Percentiles rank a stretch among this genome's conserved stretches.
phyloP scores from a whole-genome alignment of 805 yeast species.

The Priceomyces carsonii region DNA sequence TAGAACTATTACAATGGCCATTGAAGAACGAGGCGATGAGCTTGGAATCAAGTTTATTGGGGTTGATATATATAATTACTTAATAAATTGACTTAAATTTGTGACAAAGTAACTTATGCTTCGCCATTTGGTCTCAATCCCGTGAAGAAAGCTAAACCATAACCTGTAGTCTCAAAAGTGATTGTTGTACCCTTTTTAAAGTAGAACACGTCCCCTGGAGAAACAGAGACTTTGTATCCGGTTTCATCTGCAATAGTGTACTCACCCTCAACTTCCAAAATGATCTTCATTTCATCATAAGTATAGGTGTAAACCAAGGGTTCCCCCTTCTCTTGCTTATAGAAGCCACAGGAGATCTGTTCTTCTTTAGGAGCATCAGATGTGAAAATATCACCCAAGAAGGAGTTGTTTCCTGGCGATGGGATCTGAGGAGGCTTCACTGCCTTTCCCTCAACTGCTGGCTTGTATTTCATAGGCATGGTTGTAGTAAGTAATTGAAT shows the following conservation, averaged over 20 bases:
- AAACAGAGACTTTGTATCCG: conserved; percentile 55
- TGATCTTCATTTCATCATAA: conserved; percentile 69
- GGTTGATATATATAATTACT: no score
- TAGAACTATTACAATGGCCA: no score
- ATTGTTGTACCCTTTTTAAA: conserved; percentile 69
- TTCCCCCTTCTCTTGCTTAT: conserved; percentile 67
- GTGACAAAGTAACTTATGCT: no score
- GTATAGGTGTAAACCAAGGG: conserved; percentile 65
- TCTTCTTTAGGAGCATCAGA: conserved; percentile 61
- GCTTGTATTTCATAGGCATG: conserved; percentile 58
- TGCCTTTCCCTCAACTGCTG: conserved; percentile 52
- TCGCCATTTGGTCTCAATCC: conserved; percentile 52
- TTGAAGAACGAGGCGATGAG: no score
- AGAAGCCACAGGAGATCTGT: conserved; percentile 67
- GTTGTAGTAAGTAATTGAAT: conserved; percentile 18
- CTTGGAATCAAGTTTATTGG: no score
- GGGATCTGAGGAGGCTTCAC: conserved; percentile 60
- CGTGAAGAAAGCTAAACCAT: conserved; percentile 62
- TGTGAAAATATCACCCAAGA: conserved; percentile 64
- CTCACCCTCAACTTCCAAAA: conserved; percentile 67
- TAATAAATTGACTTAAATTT: no score
- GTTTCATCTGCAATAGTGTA: conserved; percentile 63
- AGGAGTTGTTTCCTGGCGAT: conserved; percentile 67
- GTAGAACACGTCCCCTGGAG: conserved; percentile 68
- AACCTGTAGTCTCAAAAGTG: conserved; percentile 60